phyloP scores from a whole-genome alignment of 192 early-diverging fungal genomes.

The Coemansia sp. region DNA sequence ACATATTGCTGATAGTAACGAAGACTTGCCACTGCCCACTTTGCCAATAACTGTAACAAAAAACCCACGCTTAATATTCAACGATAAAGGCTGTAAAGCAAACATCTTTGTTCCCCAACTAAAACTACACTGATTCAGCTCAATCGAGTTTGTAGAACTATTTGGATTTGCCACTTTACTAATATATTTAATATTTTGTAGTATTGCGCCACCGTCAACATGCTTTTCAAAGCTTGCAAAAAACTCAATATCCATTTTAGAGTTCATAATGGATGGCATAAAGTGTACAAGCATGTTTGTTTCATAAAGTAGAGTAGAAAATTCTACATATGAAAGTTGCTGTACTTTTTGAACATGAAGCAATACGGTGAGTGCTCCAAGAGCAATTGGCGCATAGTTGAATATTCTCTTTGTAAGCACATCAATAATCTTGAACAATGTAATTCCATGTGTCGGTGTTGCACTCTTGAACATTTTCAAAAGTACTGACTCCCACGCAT shows the following conservation, averaged over 20 bases:
- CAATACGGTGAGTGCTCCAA: neutral
- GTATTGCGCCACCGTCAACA: neutral
- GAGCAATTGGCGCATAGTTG: neutral
- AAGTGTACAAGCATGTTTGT: neutral
- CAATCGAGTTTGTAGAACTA: neutral
- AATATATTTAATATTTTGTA: neutral
- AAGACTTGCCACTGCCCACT: slow-evolving; percentile 84
- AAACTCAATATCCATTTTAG: neutral
- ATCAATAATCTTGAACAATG: neutral
- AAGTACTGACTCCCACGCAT: neutral
- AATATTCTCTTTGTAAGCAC: neutral
- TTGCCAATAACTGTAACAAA: slow-evolving; percentile 80
- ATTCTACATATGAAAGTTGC: neutral
- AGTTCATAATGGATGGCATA: neutral
- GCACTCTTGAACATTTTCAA: neutral
- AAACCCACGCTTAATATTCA: neutral
- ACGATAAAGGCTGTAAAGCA: neutral
- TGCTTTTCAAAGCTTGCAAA: neutral
- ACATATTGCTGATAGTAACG: slow-evolving; percentile 75
- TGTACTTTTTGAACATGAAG: neutral
- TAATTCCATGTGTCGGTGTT: neutral
- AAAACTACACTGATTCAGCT: neutral
- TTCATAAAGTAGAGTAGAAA: neutral
- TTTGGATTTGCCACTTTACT: neutral
- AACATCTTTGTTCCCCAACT: slow-evolving; percentile 22